These are phyloP conservation scores for Actinomucor elegans DNA, from an alignment of 371 early-diverging fungal genomes.

Conservation along the genomic window DNA sequence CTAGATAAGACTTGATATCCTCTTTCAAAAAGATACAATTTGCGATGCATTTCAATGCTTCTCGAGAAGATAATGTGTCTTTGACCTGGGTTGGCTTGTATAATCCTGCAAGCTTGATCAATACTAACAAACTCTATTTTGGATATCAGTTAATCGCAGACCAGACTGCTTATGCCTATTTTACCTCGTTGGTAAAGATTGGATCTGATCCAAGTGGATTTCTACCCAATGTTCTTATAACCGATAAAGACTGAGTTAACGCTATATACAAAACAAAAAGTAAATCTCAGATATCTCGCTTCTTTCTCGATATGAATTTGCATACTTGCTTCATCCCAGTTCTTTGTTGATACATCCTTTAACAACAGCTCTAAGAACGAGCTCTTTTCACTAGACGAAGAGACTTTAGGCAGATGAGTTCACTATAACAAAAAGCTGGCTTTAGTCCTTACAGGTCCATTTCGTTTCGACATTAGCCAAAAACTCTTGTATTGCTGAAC, in stretches of 20 bases:
- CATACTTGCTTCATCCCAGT: slow-evolving; percentile 11
- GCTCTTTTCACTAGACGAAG: slow-evolving; percentile 9
- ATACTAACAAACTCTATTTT: slow-evolving; percentile 30
- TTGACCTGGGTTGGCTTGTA: not conserved
- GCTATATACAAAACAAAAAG: not conserved
- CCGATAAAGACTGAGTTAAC: slow-evolving; percentile 17
- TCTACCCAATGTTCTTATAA: slow-evolving; percentile 23
- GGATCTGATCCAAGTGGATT: slow-evolving; percentile 21
- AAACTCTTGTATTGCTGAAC: not conserved
- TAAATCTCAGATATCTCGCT: not conserved
- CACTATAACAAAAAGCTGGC: too few relatives aligned
- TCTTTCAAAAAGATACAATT: slow-evolving; percentile 55
- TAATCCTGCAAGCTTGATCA: slow-evolving; percentile 28
- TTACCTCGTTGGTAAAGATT: slow-evolving; percentile 26
- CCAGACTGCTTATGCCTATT: not conserved
- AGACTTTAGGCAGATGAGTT: too few relatives aligned
- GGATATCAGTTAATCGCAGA: too few relatives aligned
- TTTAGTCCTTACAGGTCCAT: not conserved
- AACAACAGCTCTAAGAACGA: slow-evolving; percentile 11
- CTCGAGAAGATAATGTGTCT: slow-evolving; percentile 36
- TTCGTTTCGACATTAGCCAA: not conserved
- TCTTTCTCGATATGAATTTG: not conserved
- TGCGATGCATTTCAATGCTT: slow-evolving; percentile 61
- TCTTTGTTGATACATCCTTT: slow-evolving; percentile 8
- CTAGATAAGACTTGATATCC: slow-evolving; percentile 40